Evolutionary conservation across 2,329 filamentous ascomycete species (phyloP).

Genomic region (Nemania sp.): DNA sequence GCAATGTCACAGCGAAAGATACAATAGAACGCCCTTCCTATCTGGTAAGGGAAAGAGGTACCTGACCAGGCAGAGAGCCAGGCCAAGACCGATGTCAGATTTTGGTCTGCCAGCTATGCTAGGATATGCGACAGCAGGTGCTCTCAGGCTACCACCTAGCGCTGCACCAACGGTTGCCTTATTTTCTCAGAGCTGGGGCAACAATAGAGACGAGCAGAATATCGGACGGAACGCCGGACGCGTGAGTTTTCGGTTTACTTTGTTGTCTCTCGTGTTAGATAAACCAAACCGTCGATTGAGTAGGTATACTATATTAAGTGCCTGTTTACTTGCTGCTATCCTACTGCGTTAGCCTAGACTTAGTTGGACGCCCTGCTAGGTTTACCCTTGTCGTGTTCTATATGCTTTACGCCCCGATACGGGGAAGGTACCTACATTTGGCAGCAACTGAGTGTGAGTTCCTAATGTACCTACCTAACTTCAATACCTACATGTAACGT

Average conservation of each 20-base stretch:
- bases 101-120: conserved; percentile 10
- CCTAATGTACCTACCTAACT: too few relatives aligned
- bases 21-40: conserved; percentile 2
- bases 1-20: neutral
- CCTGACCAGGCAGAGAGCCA: neutral
- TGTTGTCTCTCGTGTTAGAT: conserved; percentile 21
- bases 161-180: neutral
- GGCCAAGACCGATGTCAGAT: conserved; percentile 27
- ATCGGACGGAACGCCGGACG: conserved; percentile 2
- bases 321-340: too few relatives aligned
- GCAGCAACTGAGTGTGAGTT: too few relatives aligned
- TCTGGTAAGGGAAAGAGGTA: neutral
- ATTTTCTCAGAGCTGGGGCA: neutral
- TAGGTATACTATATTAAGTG: too few relatives aligned
- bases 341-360: neutral
- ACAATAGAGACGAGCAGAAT: neutral
- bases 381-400: conserved; percentile 5
- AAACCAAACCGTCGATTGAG: neutral
- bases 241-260: conserved; percentile 13
- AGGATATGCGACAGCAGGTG: neutral
- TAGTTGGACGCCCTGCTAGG: neutral
- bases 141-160: neutral
- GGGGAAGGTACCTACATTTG: neutral
- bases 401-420: conserved; percentile 2
- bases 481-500: too few relatives aligned